These are phyloP conservation scores for Thymus quinquecostatus DNA, from an alignment of 257 asterid genomes.

Conservation along the genomic window DNA sequence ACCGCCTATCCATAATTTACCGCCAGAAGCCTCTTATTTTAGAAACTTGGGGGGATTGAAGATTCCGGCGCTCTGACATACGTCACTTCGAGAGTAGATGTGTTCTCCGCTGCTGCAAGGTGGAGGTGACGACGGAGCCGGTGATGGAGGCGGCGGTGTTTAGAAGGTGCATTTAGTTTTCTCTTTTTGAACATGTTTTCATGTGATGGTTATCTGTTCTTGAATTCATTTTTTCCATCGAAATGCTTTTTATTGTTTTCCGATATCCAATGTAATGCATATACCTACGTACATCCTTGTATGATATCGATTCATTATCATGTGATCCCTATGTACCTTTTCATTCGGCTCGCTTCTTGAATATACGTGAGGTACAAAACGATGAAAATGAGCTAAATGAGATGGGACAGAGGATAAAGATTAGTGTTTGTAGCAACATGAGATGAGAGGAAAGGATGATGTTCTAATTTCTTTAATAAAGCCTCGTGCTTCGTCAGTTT, in stretches of 20 bases:
- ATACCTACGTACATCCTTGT: not conserved
- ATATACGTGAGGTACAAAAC: too few species aligned
- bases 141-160: not conserved
- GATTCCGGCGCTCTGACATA: too few species aligned
- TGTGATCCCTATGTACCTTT: too few species aligned
- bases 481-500: not conserved
- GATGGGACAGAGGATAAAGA: not conserved
- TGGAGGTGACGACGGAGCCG: too few species aligned
- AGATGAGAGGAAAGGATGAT: not conserved
- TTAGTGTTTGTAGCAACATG: not conserved
- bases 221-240: not conserved
- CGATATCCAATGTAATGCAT: too few species aligned
- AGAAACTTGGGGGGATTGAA: too few species aligned
- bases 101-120: constrained; percentile 47
- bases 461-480: not conserved
- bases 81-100: constrained; percentile 36
- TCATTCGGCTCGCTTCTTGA: too few species aligned
- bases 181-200: not conserved
- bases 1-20: too few species aligned
- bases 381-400: too few species aligned
- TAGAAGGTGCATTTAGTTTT: constrained; percentile 42
- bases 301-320: not conserved
- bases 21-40: too few species aligned
- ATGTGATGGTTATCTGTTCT: not conserved
- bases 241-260: not conserved